A percentile compares a stretch with the other conserved stretches of the same genome.
These are phyloP conservation scores for Coemansia sp. DNA, from an alignment of 192 early-diverging fungal genomes.

Conservation along the genomic window DNA sequence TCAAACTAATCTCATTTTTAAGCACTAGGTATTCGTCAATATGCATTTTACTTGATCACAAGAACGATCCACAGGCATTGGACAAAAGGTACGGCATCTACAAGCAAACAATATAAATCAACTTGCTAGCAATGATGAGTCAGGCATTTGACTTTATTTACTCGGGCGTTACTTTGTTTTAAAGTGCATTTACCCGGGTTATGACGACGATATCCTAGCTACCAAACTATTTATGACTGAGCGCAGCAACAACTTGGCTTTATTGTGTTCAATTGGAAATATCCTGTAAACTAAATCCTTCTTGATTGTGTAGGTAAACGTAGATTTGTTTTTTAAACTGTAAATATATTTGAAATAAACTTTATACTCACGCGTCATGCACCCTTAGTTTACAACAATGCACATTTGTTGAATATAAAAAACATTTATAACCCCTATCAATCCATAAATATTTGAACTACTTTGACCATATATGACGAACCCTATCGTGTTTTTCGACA, in stretches of 20 bases:
- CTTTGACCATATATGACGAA: conserved; percentile 55
- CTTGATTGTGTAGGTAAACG: too few relatives aligned
- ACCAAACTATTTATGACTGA: conserved; percentile 5
- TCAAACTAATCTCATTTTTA: background rate
- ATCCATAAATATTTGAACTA: background rate
- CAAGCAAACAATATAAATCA: background rate
- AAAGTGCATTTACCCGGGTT: background rate
- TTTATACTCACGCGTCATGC: background rate
- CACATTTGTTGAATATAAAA: too few relatives aligned
- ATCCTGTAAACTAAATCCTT: too few relatives aligned
- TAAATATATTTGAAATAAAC: too few relatives aligned
- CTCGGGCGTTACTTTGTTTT: conserved; percentile 6
- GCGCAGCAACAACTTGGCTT: background rate
- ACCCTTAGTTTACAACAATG: background rate
- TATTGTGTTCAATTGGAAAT: too few relatives aligned
- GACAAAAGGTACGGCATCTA: background rate
- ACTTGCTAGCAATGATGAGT: conserved; percentile 5
- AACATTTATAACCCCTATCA: too few relatives aligned
- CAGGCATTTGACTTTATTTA: conserved; percentile 14
- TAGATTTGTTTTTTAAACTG: too few relatives aligned
- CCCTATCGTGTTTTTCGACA: conserved; percentile 60
- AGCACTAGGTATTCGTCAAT: background rate
- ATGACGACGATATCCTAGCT: conserved; percentile 8
- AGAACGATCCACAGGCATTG: background rate
- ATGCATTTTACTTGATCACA: background rate